Percentiles rank a stretch among this genome's conserved stretches.
Conservation (phyloP, 2,329 filamentous ascomycete species). For the Colletotrichum lupini region DNA sequence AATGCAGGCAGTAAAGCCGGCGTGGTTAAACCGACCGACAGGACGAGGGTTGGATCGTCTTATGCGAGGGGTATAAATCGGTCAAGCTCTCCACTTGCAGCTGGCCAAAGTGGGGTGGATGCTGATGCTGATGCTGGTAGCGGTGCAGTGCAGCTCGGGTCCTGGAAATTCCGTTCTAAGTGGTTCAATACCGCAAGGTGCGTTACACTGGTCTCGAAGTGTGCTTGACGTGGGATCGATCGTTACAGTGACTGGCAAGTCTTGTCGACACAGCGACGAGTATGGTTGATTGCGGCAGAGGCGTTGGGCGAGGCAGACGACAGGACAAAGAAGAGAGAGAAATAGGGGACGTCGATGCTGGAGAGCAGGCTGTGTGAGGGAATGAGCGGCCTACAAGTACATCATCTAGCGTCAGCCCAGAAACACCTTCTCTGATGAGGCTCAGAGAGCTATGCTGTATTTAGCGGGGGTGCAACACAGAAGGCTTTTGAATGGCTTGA, state of each 20-base stretch:
- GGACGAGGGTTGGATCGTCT: background rate
- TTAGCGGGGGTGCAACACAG: background rate
- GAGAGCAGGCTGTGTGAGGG: background rate
- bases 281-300: slow-evolving; percentile 23
- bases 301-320: slow-evolving; percentile 5
- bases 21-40: background rate
- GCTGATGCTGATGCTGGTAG: background rate
- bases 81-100: slow-evolving; percentile 21
- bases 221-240: slow-evolving; percentile 21
- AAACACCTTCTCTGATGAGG: slow-evolving; percentile 22
- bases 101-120: slow-evolving; percentile 8
- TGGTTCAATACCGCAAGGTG: slow-evolving; percentile 6
- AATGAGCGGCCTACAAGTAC: slow-evolving; percentile 28
- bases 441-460: slow-evolving; percentile 16
- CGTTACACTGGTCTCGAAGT: background rate
- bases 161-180: background rate
- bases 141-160: slow-evolving; percentile 11
- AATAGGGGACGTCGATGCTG: slow-evolving; percentile 13
- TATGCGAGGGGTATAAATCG: background rate
- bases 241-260: slow-evolving; percentile 4
- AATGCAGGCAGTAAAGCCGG: background rate
- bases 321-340: slow-evolving; percentile 27
- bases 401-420: slow-evolving; percentile 25
- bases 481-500: slow-evolving; percentile 13
- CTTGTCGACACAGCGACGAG: slow-evolving; percentile 27